Conservation (phyloP, 2,329 filamentous ascomycete genomes). For the Gnomoniopsis smithogilvyi region DNA sequence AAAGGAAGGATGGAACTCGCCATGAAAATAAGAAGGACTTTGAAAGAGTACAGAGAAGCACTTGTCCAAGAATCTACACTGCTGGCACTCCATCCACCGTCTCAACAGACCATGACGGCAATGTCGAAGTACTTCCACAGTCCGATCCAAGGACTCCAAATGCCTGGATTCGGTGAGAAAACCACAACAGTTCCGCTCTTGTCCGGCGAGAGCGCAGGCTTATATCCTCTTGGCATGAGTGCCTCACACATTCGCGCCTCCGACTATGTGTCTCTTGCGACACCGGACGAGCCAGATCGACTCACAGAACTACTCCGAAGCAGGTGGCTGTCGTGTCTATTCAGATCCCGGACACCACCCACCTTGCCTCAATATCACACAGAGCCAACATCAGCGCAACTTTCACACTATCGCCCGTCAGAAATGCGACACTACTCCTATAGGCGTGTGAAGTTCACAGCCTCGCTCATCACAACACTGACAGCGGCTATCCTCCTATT, state of each 20-base stretch:
- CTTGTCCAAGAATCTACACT: too few relatives aligned
- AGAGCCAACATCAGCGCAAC: background rate
- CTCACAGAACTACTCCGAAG: background rate
- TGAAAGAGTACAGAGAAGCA: too few relatives aligned
- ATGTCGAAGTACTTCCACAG: background rate
- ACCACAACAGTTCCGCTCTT: background rate
- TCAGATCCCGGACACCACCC: background rate
- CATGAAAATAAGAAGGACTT: too few relatives aligned
- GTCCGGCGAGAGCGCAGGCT: background rate
- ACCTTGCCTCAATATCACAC: background rate
- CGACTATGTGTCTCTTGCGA: background rate
- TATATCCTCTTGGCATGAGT: background rate
- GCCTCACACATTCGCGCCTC: background rate
- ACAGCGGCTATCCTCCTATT: constrained; percentile 1
- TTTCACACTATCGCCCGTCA: background rate
- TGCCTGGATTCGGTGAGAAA: background rate
- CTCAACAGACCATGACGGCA: background rate
- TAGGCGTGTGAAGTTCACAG: background rate
- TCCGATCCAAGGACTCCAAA: background rate
- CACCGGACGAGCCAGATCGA: background rate
- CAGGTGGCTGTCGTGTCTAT: background rate
- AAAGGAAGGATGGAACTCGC: too few relatives aligned
- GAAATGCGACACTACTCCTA: background rate
- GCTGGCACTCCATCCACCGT: background rate
- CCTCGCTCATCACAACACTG: background rate